Conservation (phyloP, 2,329 filamentous ascomycete genomes). For the Colletotrichum camelliae region DNA sequence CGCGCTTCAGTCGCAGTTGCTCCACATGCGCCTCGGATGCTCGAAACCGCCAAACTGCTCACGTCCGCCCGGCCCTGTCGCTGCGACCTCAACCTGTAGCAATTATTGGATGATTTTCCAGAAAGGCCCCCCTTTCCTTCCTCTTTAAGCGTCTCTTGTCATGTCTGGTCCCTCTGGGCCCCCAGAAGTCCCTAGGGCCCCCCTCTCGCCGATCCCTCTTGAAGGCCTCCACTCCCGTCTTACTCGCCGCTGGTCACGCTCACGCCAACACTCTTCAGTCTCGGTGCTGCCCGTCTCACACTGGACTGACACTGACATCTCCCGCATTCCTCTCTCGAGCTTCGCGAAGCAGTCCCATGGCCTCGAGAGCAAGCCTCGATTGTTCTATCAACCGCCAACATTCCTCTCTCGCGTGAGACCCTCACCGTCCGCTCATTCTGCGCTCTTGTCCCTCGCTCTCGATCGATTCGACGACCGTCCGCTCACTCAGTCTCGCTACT, state of each 20-base stretch:
- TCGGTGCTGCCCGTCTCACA: not conserved
- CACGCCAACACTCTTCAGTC: not conserved
- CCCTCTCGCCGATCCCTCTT: conserved; percentile 16
- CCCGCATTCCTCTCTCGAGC: not conserved
- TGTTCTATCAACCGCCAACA: not conserved
- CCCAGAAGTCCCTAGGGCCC: not conserved
- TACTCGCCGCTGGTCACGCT: not conserved
- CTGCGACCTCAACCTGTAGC: not conserved
- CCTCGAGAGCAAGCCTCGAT: not conserved
- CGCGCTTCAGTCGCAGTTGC: conserved; percentile 4
- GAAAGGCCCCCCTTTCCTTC: not conserved
- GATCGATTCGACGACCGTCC: not conserved
- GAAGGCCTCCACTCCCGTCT: conserved; percentile 17
- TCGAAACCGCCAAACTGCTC: conserved; percentile 19
- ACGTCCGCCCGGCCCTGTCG: not conserved
- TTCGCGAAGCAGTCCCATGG: conserved; percentile 14
- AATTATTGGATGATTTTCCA: conserved; percentile 1
- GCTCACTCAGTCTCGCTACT: not conserved
- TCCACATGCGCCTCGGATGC: conserved; percentile 1
- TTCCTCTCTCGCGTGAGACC: not conserved
- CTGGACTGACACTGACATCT: not conserved
- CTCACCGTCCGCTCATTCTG: conserved; percentile 4
- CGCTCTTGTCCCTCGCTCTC: not conserved
- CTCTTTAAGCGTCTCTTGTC: not conserved
- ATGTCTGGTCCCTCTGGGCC: not conserved